A percentile compares a stretch with the other conserved stretches of the same genome.
phyloP scores from a whole-genome alignment of 2,329 filamentous ascomycete genomes.

The Aspergillus flavus region DNA sequence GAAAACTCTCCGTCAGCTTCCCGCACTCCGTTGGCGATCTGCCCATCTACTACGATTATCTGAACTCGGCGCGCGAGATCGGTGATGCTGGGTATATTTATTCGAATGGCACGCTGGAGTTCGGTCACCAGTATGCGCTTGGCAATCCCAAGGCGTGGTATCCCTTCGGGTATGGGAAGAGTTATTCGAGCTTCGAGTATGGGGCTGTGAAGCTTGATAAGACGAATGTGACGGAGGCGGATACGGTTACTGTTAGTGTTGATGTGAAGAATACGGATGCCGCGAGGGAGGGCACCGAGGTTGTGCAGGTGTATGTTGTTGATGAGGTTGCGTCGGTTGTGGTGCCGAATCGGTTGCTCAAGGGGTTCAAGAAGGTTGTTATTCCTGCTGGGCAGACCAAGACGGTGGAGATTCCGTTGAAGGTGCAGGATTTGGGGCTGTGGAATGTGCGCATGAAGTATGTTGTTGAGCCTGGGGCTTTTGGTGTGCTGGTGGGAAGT shows the following conservation, averaged over 20 bases:
- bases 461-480: constrained; percentile 72
- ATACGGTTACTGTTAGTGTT: constrained; percentile 62
- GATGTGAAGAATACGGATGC: constrained; percentile 62
- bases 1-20: constrained; percentile 68
- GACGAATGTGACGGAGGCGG: constrained; percentile 53
- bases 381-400: constrained; percentile 63
- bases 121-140: constrained; percentile 68
- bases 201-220: constrained; percentile 30
- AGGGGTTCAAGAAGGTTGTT: constrained; percentile 68
- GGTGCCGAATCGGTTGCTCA: constrained; percentile 65
- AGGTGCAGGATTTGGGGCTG: constrained; percentile 55
- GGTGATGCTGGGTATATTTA: constrained; percentile 57
- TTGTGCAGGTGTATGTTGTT: constrained; percentile 69
- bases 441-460: constrained; percentile 68
- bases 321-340: constrained; percentile 65
- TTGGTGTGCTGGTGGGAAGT: constrained; percentile 63
- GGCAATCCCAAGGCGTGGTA: constrained; percentile 63
- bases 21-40: constrained; percentile 67
- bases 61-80: constrained; percentile 64
- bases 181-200: constrained; percentile 67
- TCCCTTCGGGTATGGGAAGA: constrained; percentile 67
- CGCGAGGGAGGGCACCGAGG: constrained; percentile 62
- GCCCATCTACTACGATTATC: constrained; percentile 72
- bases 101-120: constrained; percentile 63
- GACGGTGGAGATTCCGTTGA: constrained; percentile 54